Evolutionary conservation across 495 filamentous ascomycete genomes (phyloP).

Genomic region (Aspergillus coremiiformis): DNA sequence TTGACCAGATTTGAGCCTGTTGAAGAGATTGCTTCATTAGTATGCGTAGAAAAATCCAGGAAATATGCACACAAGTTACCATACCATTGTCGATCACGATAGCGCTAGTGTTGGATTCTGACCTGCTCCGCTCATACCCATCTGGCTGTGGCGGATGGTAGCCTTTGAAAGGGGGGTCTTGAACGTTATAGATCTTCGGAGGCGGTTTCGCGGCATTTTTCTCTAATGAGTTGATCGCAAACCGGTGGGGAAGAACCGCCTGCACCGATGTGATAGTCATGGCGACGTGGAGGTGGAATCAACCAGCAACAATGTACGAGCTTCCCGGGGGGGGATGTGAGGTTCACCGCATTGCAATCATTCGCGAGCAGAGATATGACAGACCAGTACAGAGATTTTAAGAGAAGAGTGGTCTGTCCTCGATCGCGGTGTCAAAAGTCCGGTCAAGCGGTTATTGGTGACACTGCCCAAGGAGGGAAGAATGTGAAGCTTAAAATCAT

Average conservation of each 20-base stretch:
- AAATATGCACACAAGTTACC: not conserved
- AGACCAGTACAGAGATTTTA: not conserved
- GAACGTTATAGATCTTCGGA: slow-evolving; percentile 45
- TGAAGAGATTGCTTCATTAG: not conserved
- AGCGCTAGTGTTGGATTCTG: slow-evolving; percentile 50
- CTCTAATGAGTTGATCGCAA: slow-evolving; percentile 26
- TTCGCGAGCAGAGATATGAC: slow-evolving; percentile 8
- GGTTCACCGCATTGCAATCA: slow-evolving; percentile 30
- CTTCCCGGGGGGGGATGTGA: slow-evolving; percentile 14
- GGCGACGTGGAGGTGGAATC: slow-evolving; percentile 23
- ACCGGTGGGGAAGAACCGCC: slow-evolving; percentile 32
- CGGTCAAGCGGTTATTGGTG: not conserved
- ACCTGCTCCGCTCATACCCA: slow-evolving; percentile 55
- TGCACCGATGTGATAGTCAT: slow-evolving; percentile 46
- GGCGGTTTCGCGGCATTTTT: slow-evolving; percentile 40
- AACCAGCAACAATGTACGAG: slow-evolving; percentile 24
- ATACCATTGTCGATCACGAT: slow-evolving; percentile 98
- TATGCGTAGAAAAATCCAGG: not conserved
- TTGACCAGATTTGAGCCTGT: slow-evolving; percentile 80
- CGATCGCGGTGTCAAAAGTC: not conserved
- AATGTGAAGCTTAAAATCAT: slow-evolving; percentile 6
- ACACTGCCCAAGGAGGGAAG: not conserved
- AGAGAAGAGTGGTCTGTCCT: not conserved
- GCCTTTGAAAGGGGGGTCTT: slow-evolving; percentile 73
- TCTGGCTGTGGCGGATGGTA: slow-evolving; percentile 60